Evolutionary conservation across 345 rosid genomes (phyloP), one percentile per base, ranked within the genome.

Genomic region (Brassica carinata): DNA sequence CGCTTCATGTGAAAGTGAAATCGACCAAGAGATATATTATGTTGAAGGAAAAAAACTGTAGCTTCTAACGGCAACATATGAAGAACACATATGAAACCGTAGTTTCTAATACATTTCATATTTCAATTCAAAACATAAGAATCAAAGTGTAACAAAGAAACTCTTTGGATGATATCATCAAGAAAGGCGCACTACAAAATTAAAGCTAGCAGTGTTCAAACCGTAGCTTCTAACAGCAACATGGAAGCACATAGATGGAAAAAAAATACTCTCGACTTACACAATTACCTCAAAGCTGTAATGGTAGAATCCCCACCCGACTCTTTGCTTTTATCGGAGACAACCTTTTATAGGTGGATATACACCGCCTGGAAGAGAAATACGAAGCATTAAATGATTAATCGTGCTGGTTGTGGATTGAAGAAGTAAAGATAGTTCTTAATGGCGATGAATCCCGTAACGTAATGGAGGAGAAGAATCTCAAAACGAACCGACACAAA

Each of bases 211-310:
- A 40, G 45, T 40, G 45, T 40, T 40, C 13, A 40, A 40, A 40
- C 13, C 45, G 3, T 40, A 34, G 75, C 34, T 36, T 65, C 33
- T 11, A 34, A 13, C 2, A n/a, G 23, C 36, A 18, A 71, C 4
- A 19, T 33, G 51, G 29, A 17, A 58, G 62, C 29, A 57, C 26
- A 78, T 40, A 40, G 10, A 40, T 40, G 45, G 23, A 19, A 8
- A 40, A 40, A 34, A 40, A 40, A 40, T 40, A 40, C 45, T 40
- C 3, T 1, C 8, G 57, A 30, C 53, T 59, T 18, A 71, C n/a
- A 67, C 36, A 64, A n/a, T 2, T 87, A 90, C 97, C 97, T 92
- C 83, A 92, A 79, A 67, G 85, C 89, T 80, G 83, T 90, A 51
- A 92, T 81, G n/a, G 90, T 86, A 1, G 92, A 83, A 78, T 88